Evolutionary conservation across 2,329 filamentous ascomycete species (phyloP), one percentile per base, ranked within the genome.

Genomic region (Exophiala xenobiotica): DNA sequence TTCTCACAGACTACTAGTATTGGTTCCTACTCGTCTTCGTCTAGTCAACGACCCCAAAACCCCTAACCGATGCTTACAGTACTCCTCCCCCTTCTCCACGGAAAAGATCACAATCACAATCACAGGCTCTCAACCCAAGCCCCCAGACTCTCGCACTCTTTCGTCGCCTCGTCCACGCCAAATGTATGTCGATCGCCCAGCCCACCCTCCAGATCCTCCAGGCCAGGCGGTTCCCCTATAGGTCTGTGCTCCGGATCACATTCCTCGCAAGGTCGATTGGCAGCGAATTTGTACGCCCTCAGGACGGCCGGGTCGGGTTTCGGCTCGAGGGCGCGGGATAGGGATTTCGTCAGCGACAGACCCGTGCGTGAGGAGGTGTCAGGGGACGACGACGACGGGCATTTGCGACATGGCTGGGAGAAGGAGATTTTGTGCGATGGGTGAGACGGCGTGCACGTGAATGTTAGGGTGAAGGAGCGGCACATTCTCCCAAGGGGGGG

Each of bases 361-460:
- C 23, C 39, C n/a, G 38, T 22, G 4, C 29, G 38, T 19, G 29
- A 37, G 8, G n/a, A 14, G 5, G 27, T 20, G 11, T 35, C 47
- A 1, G 40, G 24, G 27, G 31, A 37, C n/a, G 16, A 27, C 1
- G 27, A 35, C 6, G 27, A 14, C 11, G 20, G 19, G 14, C 23
- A 38, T 18, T 44, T 35, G 3, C 20, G 39, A 20, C 47, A 50
- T 6, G 40, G 29, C 16, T 50, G 47, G 3, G 18, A 16, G 40
- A 43, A 45, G 14, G 19, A 44, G n/a, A 27, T 14, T 24, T 50
- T 44, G 29, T 50, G 47, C 1, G 26, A 22, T 3, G 47, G 47
- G 40, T 50, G 39, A 9, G 29, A 9, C 2, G 40, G 18, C 22
- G 47, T 50, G 29, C 47, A 50, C n/a, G 31, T 41, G 40, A 50